Base-by-base conservation (phyloP, 2,329 filamentous ascomycete genomes). In the Periconia sp. region DNA sequence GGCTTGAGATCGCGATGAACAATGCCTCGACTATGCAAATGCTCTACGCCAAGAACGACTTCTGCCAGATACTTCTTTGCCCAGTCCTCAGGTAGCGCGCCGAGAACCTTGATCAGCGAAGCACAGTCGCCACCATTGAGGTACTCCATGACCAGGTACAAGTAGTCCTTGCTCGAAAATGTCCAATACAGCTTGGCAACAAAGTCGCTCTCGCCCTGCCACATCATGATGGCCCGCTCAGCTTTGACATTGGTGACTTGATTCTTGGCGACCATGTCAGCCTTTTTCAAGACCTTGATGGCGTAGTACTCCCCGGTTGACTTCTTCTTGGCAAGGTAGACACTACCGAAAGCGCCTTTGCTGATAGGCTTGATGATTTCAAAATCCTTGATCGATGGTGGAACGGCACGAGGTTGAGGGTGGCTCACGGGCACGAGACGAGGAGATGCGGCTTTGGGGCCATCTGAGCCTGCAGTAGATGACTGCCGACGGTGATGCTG, bases 241-340 rank as follows among this genome's bases (percentile, higher is more conserved):
- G 95, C 94, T 72, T 99, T 97, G 63, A 99, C 94, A 64, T 99
- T 99, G 56, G 94, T 96, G 57, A 99, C 92, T 68, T 99, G 94
- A 68, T 99, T 99, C 73, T 99, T 99, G 49, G 94, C 94, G 50
- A 99, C 90, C 94, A 99, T 99, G 76, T 99, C 94, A n/a, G 94
- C 92, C 73, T 99, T 99, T 68, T 97, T 97, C 46, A 99, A 72
- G 1, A 97, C 94, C 66, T 99, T 99, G 75, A 99, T 97, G 8
- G 94, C 94, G 68, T 92, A 99, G 70, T 99, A 99, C 63, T 99
- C 94, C 32, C 92, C 92, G 0, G 95, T 99, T 0, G 90, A 94
- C 71, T 96, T 97, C 79, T 99, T 99, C 75, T 97, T 99, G 1
- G 94, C 92, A 22, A 99, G 75, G 65, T 99, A 99, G 6, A 99